Evolutionary conservation across 257 asterid genomes (phyloP).

Genomic region (Petrea volubilis): DNA sequence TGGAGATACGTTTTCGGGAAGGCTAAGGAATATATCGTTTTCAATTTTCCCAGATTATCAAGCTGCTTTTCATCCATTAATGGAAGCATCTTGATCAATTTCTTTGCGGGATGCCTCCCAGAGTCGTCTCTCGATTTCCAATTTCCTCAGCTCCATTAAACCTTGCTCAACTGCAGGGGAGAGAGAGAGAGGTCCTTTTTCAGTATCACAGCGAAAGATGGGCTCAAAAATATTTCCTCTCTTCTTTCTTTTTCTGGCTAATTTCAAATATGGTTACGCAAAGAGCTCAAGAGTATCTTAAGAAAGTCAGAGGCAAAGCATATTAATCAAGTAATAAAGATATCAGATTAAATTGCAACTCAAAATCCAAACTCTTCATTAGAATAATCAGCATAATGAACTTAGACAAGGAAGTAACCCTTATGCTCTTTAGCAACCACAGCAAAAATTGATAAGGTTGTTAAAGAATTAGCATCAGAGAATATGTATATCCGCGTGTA

Average conservation of each 20-base stretch:
- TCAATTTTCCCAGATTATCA: constrained; percentile 26
- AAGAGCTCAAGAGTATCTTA: background rate
- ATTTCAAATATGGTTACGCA: background rate
- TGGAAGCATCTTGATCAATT: constrained; percentile 53
- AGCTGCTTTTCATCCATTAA: constrained; percentile 37
- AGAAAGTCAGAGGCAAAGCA: background rate
- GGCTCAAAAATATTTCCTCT: background rate
- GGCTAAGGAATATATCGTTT: background rate
- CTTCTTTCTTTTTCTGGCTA: too few species aligned
- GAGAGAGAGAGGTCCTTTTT: constrained; percentile 5
- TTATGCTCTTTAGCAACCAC: background rate
- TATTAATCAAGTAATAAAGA: background rate
- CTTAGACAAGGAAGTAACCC: background rate
- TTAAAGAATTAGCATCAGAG: background rate
- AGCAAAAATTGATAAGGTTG: background rate
- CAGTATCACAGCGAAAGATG: background rate
- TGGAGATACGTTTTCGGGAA: constrained; percentile 2
- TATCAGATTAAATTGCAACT: background rate
- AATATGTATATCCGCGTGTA: background rate
- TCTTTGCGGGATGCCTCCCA: constrained; percentile 97
- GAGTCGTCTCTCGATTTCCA: constrained; percentile 78
- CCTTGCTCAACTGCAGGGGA: constrained; percentile 78
- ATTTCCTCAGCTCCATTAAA: constrained; percentile 71
- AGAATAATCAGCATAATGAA: constrained; percentile 5
- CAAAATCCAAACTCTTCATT: background rate